Base-by-base conservation (phyloP, 1,284 basidiomycete species). In the Marasmius fiardii region DNA sequence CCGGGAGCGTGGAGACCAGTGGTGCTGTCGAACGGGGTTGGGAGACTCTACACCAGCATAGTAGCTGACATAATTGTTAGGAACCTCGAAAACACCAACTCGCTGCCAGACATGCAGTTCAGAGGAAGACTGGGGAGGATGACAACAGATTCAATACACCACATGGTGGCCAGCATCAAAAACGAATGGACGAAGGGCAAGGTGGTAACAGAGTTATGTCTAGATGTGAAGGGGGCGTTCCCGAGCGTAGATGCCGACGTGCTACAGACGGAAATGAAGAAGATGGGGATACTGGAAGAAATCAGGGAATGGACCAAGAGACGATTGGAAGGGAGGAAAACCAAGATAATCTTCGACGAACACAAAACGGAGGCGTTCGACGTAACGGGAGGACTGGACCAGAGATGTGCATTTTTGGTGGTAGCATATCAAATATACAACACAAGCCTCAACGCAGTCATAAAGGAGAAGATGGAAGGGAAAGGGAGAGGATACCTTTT, bases 121-220 rank as follows among this genome's bases (percentile, higher is more conserved):
- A 68, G 73, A 8, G 66, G 71, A 8, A 51, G 67, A 51, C 70
- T 69, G 39, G 71, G 70, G 3, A n/a, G 68, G 5, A 64, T 65
- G 1, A 74, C 73, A 0, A 70, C 67, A 4, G 71, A 74, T 57
- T 63, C 71, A 10, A 57, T 76, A 1, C 70, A 72, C 53, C 51
- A 65, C 10, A 54, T 75, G 3, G 61, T 64, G 0, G 39, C 61
- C 26, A 60, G 34, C 18, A 66, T 75, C 51, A 71, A 71, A 49
- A 53, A 62, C 7, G 64, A 65, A 11, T 73, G 68, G 68, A 34
- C 60, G 5, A 50, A 59, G 18, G 57, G 60, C 1, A 61, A 67
- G 28, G 69, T 73, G 0, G 68, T 61, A 11, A 65, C 68, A n/a
- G 60, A 65, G 0, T 63, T 73, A 1, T 71, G 65, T 52, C 63